Conservation (phyloP, 805 yeast genomes). For the Lachancea kluyveri region DNA sequence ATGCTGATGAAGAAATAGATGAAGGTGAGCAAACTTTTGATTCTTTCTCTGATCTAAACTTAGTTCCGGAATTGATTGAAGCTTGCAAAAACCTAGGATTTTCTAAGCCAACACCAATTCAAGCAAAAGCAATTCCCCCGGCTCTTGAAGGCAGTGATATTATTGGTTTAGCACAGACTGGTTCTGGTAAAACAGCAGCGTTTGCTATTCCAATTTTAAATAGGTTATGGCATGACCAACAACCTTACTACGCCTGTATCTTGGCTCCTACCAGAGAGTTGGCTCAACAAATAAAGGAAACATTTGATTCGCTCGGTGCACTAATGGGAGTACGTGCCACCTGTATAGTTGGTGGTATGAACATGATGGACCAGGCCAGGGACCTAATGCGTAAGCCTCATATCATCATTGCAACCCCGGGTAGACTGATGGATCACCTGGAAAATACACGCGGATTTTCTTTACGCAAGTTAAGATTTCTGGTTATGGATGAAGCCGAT, state of each 20-base stretch:
- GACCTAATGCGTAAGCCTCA: constrained; percentile 94
- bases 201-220: constrained; percentile 95
- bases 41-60: constrained; percentile 50
- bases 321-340: constrained; percentile 87
- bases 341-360: constrained; percentile 96
- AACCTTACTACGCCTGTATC: constrained; percentile 84
- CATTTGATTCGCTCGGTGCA: constrained; percentile 89
- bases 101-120: constrained; percentile 88
- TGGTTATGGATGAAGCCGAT: constrained; percentile 97
- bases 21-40: constrained; percentile 24
- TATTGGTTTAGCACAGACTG: constrained; percentile 95
- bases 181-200: constrained; percentile 98
- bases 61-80: constrained; percentile 74
- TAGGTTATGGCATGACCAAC: constrained; percentile 81
- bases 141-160: constrained; percentile 88
- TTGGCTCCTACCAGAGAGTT: constrained; percentile 82
- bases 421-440: constrained; percentile 86
- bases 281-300: constrained; percentile 85
- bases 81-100: constrained; percentile 72
- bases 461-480: constrained; percentile 65
- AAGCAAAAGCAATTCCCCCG: constrained; percentile 83
- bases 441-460: constrained; percentile 89
- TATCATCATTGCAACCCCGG: constrained; percentile 92
- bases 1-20: constrained; percentile 8
- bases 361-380: constrained; percentile 94